A percentile compares a stretch with the other conserved stretches of the same genome.
phyloP scores from a whole-genome alignment of 2,329 filamentous ascomycete species.

The Chrysosporium queenslandicum region DNA sequence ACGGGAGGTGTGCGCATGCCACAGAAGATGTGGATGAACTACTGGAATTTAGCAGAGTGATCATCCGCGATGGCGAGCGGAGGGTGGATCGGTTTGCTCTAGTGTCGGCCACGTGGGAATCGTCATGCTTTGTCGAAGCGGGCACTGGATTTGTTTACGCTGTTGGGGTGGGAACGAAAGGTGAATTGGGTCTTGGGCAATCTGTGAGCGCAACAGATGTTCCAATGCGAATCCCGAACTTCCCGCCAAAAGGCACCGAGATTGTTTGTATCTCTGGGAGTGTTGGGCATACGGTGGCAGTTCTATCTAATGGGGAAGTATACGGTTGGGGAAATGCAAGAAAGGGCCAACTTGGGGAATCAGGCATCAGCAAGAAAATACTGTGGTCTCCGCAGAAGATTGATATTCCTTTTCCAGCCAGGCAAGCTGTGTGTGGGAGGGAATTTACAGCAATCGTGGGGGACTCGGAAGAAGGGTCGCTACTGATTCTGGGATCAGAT shows the following conservation, averaged over 20 bases:
- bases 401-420: slow-evolving; percentile 51
- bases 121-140: slow-evolving; percentile 51
- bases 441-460: slow-evolving; percentile 72
- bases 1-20: slow-evolving; percentile 36
- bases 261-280: slow-evolving; percentile 59
- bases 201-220: slow-evolving; percentile 23
- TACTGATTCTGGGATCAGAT: slow-evolving; percentile 58
- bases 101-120: slow-evolving; percentile 69
- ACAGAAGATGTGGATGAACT: slow-evolving; percentile 13
- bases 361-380: slow-evolving; percentile 38
- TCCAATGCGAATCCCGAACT: slow-evolving; percentile 46
- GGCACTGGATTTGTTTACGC: slow-evolving; percentile 45
- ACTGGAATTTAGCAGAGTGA: slow-evolving; percentile 23
- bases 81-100: slow-evolving; percentile 31
- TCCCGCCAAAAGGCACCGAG: slow-evolving; percentile 52
- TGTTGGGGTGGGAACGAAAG: slow-evolving; percentile 58
- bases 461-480: slow-evolving; percentile 46
- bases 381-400: slow-evolving; percentile 55
- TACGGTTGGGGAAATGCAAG: slow-evolving; percentile 84
- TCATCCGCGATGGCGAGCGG: slow-evolving; percentile 16
- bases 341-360: slow-evolving; percentile 69
- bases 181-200: slow-evolving; percentile 58
- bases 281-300: slow-evolving; percentile 65
- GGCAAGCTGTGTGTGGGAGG: slow-evolving; percentile 63
- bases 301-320: slow-evolving; percentile 63